These are phyloP conservation scores for Cyberlindnera subsufficiens DNA, from an alignment of 805 yeast genomes.

Conservation along the genomic window DNA sequence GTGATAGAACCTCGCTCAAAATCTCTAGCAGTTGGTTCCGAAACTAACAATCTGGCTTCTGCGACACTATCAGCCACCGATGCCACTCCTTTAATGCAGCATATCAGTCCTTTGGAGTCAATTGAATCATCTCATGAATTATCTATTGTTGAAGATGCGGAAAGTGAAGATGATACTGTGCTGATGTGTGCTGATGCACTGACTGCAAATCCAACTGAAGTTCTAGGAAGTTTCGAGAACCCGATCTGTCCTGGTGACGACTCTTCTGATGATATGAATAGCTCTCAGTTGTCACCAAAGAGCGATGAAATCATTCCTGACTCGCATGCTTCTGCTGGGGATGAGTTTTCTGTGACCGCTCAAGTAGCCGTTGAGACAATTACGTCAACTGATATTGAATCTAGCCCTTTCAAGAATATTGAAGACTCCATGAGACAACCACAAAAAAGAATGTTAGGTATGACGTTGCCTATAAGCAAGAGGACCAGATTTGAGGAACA, in stretches of 20 bases:
- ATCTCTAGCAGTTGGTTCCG: background rate
- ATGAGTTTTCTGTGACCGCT: background rate
- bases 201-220: too few species aligned
- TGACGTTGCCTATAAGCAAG: too few species aligned
- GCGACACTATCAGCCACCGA: background rate
- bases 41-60: background rate
- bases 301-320: background rate
- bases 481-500: too few species aligned
- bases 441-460: background rate
- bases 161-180: background rate
- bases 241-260: too few species aligned
- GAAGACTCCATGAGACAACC: background rate
- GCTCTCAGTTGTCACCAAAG: background rate
- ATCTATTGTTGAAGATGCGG: background rate
- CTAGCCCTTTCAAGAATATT: slow-evolving; percentile 1
- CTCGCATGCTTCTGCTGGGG: background rate
- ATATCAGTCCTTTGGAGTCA: slow-evolving; percentile 1
- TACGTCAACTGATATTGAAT: background rate
- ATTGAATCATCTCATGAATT: background rate
- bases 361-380: background rate
- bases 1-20: background rate
- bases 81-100: background rate
- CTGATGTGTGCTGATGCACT: too few species aligned
- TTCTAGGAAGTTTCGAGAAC: too few species aligned
- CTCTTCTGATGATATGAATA: too few species aligned